Conservation (phyloP, 169 alveolate genomes). For the Plasmodium coatneyi region DNA sequence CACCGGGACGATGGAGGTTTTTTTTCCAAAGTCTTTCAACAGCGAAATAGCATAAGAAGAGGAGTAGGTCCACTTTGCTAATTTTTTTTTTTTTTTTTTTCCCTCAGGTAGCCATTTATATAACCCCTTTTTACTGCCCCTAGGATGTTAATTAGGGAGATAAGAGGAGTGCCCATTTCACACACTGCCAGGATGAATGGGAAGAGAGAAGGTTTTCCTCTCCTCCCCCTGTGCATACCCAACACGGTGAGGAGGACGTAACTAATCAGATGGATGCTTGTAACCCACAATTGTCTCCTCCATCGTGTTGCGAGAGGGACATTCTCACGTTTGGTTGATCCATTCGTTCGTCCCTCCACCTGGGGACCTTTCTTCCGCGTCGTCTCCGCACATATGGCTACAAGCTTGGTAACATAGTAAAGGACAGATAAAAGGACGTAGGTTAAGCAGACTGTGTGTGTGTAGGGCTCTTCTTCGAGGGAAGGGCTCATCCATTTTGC, state of each 20-base stretch:
- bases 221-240: not conserved
- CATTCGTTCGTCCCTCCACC: not conserved
- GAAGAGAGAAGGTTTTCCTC: not conserved
- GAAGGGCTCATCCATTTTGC: not conserved
- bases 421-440: not conserved
- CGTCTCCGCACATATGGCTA: not conserved
- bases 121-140: conserved; percentile 8
- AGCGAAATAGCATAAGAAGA: conserved; percentile 25
- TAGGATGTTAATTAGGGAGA: conserved; percentile 11
- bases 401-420: not conserved
- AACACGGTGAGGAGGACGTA: not conserved
- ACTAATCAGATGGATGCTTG: conserved; percentile 1
- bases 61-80: conserved; percentile 5
- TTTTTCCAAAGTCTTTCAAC: not conserved
- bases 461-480: not conserved
- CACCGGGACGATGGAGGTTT: not conserved
- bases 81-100: not conserved
- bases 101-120: conserved; percentile 3
- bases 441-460: not conserved
- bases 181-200: conserved; percentile 24
- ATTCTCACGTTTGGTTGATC: not conserved
- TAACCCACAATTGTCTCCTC: not conserved
- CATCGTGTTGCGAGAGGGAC: not conserved
- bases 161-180: conserved; percentile 38
- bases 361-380: not conserved